A percentile compares a stretch with the other conserved stretches of the same genome.
Evolutionary conservation across 116 monocot species (phyloP).

Genomic region (Dioscorea cayenensis): DNA sequence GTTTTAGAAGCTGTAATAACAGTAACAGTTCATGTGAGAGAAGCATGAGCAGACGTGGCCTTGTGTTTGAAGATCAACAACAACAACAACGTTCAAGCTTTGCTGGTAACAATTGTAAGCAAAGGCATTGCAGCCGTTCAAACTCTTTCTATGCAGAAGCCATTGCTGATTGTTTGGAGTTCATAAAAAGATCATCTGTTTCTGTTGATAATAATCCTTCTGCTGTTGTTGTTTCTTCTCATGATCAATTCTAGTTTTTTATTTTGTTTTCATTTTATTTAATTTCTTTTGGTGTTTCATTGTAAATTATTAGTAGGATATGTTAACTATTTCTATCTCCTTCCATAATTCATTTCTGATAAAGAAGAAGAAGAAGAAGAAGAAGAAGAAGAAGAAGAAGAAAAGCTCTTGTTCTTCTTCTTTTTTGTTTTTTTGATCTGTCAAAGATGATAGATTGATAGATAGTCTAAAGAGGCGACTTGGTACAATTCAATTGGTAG

Average conservation of each 20-base stretch:
- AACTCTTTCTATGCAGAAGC: slow-evolving; percentile 29
- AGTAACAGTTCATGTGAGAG: neutral
- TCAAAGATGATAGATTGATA: too few species aligned
- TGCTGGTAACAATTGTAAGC: too few species aligned
- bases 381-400: too few species aligned
- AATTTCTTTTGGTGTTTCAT: too few species aligned
- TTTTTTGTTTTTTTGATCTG: too few species aligned
- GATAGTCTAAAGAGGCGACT: too few species aligned
- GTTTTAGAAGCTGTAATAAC: neutral
- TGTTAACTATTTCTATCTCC: too few species aligned
- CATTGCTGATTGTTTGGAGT: slow-evolving; percentile 45
- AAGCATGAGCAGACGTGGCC: neutral
- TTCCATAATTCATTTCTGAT: too few species aligned
- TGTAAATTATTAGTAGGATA: too few species aligned
- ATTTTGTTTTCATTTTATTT: neutral
- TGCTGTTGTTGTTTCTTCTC: neutral
- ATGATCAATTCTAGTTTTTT: neutral
- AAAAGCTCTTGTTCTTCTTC: too few species aligned
- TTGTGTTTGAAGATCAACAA: neutral
- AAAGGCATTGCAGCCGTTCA: neutral
- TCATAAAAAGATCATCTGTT: slow-evolving; percentile 28
- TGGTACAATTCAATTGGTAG: too few species aligned
- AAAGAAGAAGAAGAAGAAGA: too few species aligned
- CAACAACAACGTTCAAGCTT: neutral
- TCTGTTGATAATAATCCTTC: neutral